Base-by-base conservation (phyloP, 805 yeast species). In the Nakazawaea laoshanensis region DNA sequence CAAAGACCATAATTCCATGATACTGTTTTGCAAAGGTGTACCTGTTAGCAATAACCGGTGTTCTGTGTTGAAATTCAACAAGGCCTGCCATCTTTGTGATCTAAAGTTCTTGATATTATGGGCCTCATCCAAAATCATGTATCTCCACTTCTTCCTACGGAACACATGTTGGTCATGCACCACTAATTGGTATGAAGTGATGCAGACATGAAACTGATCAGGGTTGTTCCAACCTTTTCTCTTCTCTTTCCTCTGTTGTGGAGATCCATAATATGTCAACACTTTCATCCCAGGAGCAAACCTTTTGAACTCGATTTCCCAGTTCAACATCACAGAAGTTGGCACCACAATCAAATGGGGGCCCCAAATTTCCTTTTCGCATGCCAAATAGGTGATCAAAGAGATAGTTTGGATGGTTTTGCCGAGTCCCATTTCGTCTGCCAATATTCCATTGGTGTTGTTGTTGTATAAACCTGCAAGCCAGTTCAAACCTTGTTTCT, bases 271-370 rank as follows among this genome's bases (percentile, higher is more conserved):
- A 54, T 92, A 92, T 0, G 97, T 92, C 52, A 92, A 52, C 3
- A 92, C 92, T 54, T 94, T 89, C 54, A 92, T 82, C 0, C 98
- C 99, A 0, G 99, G 99, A 1, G 96, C 96, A 64, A 92, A 92
- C 47, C 95, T 74, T 49, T 94, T 92, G 59, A 92, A 88, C 50
- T 92, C 99, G 96, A 94, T 89, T 54, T 92, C 99, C 99, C 99
- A 92, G 50, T 92, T 92, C 34, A 92, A 71, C 77, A 92, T 77
- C 6, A 92, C 99, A 11, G 96, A 85, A 0, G 99, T 92, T 4
- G 99, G 99, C 4, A 92, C 99, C 39, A 92, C 78, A 57, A 92
- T 88, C 35, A 92, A 62, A 61, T 92, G 99, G 0, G 98, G 99
- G 0, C 98, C 98, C 99, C 99, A 92, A 12, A 80, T 73, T 38